Evolutionary conservation across 1,139 yeast genomes (phyloP), one percentile per base, ranked within the genome.

Genomic region (Kluyveromyces sp.): DNA sequence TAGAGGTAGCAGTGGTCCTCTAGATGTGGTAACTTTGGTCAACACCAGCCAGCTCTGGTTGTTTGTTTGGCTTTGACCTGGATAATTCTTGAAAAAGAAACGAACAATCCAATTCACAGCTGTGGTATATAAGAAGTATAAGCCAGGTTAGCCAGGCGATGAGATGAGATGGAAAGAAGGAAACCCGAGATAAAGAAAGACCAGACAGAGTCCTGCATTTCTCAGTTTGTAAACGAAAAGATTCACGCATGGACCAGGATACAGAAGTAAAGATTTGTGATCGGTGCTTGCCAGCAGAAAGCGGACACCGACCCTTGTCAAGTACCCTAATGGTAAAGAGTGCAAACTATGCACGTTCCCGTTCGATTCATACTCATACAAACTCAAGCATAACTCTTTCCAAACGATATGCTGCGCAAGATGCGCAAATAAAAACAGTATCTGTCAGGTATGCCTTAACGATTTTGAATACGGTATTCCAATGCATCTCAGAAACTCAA

Each of bases 391-490:
- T 60, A 28, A 34, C 29, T 7, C 38, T 37, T 40, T 46, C 49
- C 21, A 60, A 54, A 59, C 65, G 4, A 28, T 58, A 10, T 77
- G 88, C 26, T 89, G 98, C 64, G 63, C 69, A 36, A 80, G 90
- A 0, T 92, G 98, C 66, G 82, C 97, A 1, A 70, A 79, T 39
- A 77, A 83, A 42, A 75, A 83, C 53, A 83, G 86, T 65, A 84
- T 95, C 54, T 92, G 98, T 60, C 97, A 92, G 62, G 68, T 81
- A 26, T 92, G 98, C 62, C 76, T 88, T 78, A 66, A 85, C 39
- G 97, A 92, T 66, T 70, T 88, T 43, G 77, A 82, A 28, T 86
- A 81, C 68, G 85, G 89, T 4, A 77, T 92, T 28, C 90, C 96
- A 0, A 64, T 88, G 21, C 80, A 83, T 25, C 70, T 89, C 6